phyloP scores from a whole-genome alignment of 805 yeast species.

The Lachancea nothofagi region DNA sequence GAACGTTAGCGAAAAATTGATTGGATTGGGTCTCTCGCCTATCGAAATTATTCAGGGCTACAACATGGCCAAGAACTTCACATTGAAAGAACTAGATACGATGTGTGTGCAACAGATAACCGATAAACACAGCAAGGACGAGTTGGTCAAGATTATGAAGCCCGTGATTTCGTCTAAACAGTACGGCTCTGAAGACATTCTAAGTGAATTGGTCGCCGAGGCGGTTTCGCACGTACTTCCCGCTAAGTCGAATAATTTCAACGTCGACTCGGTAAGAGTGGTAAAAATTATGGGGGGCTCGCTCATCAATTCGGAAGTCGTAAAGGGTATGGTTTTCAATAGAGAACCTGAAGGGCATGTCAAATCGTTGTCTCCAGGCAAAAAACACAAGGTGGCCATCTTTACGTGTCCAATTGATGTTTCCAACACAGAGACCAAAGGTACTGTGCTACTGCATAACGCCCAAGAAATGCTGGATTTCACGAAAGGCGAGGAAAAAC shows the following conservation, averaged over 20 bases:
- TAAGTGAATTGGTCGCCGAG: conserved; percentile 74
- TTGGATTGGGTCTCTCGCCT: conserved; percentile 80
- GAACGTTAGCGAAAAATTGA: conserved; percentile 76
- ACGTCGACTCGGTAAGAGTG: conserved; percentile 89
- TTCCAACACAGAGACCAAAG: conserved; percentile 96
- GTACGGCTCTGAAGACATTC: conserved; percentile 76
- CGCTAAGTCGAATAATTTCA: conserved; percentile 45
- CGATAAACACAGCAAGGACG: conserved; percentile 46
- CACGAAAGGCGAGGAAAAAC: conserved; percentile 93
- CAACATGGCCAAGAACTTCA: conserved; percentile 76
- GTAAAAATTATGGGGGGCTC: conserved; percentile 95
- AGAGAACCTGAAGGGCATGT: conserved; percentile 93
- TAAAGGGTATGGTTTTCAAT: conserved; percentile 97
- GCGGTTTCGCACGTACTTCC: conserved; percentile 80
- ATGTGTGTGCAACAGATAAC: conserved; percentile 49
- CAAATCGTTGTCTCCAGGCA: conserved; percentile 46
- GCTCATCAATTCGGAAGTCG: conserved; percentile 64
- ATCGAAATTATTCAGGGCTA: conserved; percentile 92
- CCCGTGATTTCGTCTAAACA: conserved; percentile 93
- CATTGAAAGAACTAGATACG: conserved; percentile 60
- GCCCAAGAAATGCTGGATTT: conserved; percentile 97
- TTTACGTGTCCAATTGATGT: conserved; percentile 93
- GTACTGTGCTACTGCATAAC: conserved; percentile 91
- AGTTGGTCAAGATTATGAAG: conserved; percentile 65
- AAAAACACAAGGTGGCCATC: conserved; percentile 79